phyloP scores from a whole-genome alignment of 2,329 filamentous ascomycete genomes.

The Diaporthe sp. region DNA sequence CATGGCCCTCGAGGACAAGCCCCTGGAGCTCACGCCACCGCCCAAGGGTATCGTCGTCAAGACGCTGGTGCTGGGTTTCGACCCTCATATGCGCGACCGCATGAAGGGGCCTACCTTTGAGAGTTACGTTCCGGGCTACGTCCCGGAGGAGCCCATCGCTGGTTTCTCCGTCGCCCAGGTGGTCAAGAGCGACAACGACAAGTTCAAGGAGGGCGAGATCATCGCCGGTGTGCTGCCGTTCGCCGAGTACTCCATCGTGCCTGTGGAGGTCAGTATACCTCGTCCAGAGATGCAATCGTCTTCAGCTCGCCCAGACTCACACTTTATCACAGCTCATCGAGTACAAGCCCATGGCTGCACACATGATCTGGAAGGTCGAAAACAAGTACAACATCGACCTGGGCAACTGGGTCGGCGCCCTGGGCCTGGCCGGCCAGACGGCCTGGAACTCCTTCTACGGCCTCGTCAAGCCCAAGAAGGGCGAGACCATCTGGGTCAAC shows the following conservation, averaged over 20 bases:
- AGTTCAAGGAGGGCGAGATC: conserved; percentile 65
- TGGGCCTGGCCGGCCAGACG: conserved; percentile 84
- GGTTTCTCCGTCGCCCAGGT: conserved; percentile 39
- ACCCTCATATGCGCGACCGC: conserved; percentile 42
- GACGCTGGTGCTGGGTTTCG: conserved; percentile 38
- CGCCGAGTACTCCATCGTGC: conserved; percentile 74
- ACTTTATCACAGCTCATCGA: conserved; percentile 23
- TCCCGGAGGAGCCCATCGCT: conserved; percentile 35
- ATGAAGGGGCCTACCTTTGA: conserved; percentile 39
- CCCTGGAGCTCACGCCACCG: conserved; percentile 34
- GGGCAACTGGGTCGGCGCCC: conserved; percentile 75
- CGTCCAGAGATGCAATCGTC: conserved; percentile 34
- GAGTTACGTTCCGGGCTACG: conserved; percentile 40
- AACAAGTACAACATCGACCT: conserved; percentile 76
- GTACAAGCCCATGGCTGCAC: conserved; percentile 33
- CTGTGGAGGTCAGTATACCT: conserved; percentile 48
- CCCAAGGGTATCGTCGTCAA: conserved; percentile 40
- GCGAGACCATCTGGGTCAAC: conserved; percentile 84
- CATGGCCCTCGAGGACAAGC: conserved; percentile 36
- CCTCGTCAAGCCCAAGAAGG: conserved; percentile 81
- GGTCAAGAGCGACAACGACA: conserved; percentile 38
- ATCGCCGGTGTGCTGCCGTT: conserved; percentile 66
- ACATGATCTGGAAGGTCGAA: conserved; percentile 62
- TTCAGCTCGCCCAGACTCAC: not conserved
- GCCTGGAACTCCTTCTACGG: conserved; percentile 82